These are phyloP conservation scores for Trametes sanguinea DNA, from an alignment of 768 basidiomycete species.

Conservation along the genomic window DNA sequence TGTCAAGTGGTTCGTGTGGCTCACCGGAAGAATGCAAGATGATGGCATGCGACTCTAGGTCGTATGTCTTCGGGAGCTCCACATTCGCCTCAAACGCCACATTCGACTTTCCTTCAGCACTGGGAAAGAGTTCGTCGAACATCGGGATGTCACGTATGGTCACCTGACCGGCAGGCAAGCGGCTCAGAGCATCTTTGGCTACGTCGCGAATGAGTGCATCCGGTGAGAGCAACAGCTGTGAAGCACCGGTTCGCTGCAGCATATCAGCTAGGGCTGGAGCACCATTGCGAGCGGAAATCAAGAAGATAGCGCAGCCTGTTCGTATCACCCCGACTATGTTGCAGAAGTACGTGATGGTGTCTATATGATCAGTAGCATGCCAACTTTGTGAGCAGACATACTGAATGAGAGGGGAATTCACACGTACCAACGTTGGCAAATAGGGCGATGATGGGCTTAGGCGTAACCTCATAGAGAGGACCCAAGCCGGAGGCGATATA, in stretches of 20 bases:
- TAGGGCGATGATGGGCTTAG: conserved; percentile 30
- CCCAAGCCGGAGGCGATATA: neutral
- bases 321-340: conserved; percentile 22
- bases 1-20: neutral
- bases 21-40: conserved; percentile 22
- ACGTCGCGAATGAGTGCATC: conserved; percentile 1
- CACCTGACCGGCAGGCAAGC: conserved; percentile 1
- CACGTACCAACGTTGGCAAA: conserved; percentile 19
- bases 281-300: conserved; percentile 38
- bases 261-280: conserved; percentile 35
- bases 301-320: conserved; percentile 33
- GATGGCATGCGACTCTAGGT: neutral
- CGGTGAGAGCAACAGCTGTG: conserved; percentile 10
- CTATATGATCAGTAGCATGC: conserved; percentile 11
- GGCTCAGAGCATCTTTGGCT: neutral
- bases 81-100: neutral
- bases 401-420: neutral
- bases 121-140: conserved; percentile 6
- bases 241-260: conserved; percentile 6
- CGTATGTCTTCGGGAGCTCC: neutral
- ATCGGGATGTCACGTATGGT: neutral
- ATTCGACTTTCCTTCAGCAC: neutral
- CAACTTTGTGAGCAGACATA: neutral
- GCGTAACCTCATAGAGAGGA: neutral
- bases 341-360: conserved; percentile 28